Evolutionary conservation across 768 basidiomycete genomes (phyloP).

Genomic region (Lactarius pseudohatsudake): DNA sequence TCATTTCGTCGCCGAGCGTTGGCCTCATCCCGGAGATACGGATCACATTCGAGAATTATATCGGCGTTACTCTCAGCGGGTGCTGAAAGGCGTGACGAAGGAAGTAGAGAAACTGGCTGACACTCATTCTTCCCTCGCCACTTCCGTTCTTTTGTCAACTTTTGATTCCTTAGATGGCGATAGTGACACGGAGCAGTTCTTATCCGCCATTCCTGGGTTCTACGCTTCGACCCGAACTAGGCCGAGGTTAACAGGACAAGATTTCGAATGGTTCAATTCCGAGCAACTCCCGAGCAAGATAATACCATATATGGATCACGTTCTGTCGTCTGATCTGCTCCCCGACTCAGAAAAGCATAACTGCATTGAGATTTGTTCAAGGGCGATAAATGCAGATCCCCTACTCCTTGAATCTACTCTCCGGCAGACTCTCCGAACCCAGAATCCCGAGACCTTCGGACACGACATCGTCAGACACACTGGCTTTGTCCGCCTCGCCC

Average conservation of each 20-base stretch:
- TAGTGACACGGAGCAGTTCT: slow-evolving; percentile 10
- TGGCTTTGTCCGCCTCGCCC: slow-evolving; percentile 8
- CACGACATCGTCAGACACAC: neutral
- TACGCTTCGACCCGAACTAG: slow-evolving; percentile 1
- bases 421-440: neutral
- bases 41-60: neutral
- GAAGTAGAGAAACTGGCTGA: slow-evolving; percentile 11
- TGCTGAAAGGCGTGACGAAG: neutral
- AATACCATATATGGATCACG: neutral
- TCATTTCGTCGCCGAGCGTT: neutral
- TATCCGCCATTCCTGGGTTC: slow-evolving; percentile 3
- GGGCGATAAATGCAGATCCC: neutral
- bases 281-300: neutral
- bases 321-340: too few relatives aligned
- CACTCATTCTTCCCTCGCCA: slow-evolving; percentile 1
- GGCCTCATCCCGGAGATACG: neutral
- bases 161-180: neutral
- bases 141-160: neutral
- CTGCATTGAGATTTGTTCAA: neutral
- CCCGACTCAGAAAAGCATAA: neutral
- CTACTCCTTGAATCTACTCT: neutral
- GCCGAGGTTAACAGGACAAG: neutral
- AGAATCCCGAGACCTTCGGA: too few relatives aligned
- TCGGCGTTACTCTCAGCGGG: neutral
- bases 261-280: neutral